Conservation (phyloP, 371 early-diverging fungal species). For the Haplosporangium sp. region DNA sequence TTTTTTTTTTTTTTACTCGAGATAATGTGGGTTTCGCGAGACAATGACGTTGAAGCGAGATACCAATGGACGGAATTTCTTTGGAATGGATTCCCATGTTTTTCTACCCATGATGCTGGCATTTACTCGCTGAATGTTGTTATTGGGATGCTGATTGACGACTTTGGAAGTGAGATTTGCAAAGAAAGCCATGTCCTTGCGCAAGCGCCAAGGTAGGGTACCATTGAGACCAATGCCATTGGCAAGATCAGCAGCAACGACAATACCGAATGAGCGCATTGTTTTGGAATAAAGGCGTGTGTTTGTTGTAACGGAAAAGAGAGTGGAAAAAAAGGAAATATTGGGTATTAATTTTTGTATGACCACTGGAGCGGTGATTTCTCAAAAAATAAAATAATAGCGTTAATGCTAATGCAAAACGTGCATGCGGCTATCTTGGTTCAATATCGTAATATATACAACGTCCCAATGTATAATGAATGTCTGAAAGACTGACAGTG, state of each 20-base stretch:
- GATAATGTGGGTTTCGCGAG: conserved; percentile 67
- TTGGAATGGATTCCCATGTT: conserved; percentile 92
- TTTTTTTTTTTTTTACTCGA: conserved; percentile 58
- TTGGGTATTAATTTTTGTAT: no score
- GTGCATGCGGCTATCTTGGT: no score
- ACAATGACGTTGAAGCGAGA: conserved; percentile 87
- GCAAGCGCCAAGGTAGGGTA: conserved; percentile 88
- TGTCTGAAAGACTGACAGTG: no score
- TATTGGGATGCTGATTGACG: neutral
- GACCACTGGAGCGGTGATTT: no score
- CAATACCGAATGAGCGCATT: conserved; percentile 63
- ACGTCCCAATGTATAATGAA: no score
- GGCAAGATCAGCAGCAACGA: conserved; percentile 81
- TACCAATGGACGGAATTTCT: conserved; percentile 77
- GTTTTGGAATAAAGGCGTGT: neutral
- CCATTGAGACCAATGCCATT: conserved; percentile 83
- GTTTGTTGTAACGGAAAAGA: neutral
- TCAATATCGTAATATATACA: no score
- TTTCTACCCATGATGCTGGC: conserved; percentile 90
- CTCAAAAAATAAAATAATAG: no score
- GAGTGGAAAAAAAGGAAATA: no score
- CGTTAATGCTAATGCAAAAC: no score
- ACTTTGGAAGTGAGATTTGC: conserved; percentile 72
- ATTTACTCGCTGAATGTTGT: conserved; percentile 60
- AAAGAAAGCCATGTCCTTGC: conserved; percentile 89